Conservation (phyloP, 768 basidiomycete species). For the Calvatia gigantea region DNA sequence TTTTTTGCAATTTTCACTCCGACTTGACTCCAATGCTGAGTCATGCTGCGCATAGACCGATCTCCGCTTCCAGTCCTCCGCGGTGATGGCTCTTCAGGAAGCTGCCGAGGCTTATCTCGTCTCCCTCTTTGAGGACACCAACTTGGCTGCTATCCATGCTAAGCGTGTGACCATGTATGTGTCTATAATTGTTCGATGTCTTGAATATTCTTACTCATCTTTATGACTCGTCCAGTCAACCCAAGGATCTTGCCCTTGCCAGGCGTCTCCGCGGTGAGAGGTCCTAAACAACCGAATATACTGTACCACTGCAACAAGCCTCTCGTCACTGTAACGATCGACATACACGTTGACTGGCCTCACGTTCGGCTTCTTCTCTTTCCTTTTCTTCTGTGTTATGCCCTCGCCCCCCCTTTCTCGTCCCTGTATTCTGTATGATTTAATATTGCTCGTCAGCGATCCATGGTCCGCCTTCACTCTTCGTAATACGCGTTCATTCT, state of each 20-base stretch:
- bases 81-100: constrained; percentile 91
- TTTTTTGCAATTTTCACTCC: not conserved
- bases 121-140: constrained; percentile 84
- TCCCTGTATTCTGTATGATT: constrained; percentile 9
- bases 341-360: not conserved
- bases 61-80: constrained; percentile 94
- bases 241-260: constrained; percentile 86
- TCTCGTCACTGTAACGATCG: not conserved
- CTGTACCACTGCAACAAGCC: not conserved
- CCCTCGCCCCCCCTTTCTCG: not conserved
- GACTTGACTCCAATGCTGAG: constrained; percentile 7
- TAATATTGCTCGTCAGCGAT: constrained; percentile 8
- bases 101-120: constrained; percentile 89
- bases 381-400: not conserved
- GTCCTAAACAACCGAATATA: constrained; percentile 41
- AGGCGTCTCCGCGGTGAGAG: constrained; percentile 85
- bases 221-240: constrained; percentile 52
- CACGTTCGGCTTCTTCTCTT: not conserved
- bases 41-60: constrained; percentile 53
- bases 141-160: constrained; percentile 89
- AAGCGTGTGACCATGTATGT: constrained; percentile 51
- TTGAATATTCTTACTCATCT: constrained; percentile 9
- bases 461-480: not conserved
- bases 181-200: not conserved
- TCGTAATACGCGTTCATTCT: not conserved